Base-by-base conservation (phyloP, 108 stramenopile genomes). In the Stephanodiscus triporus region DNA sequence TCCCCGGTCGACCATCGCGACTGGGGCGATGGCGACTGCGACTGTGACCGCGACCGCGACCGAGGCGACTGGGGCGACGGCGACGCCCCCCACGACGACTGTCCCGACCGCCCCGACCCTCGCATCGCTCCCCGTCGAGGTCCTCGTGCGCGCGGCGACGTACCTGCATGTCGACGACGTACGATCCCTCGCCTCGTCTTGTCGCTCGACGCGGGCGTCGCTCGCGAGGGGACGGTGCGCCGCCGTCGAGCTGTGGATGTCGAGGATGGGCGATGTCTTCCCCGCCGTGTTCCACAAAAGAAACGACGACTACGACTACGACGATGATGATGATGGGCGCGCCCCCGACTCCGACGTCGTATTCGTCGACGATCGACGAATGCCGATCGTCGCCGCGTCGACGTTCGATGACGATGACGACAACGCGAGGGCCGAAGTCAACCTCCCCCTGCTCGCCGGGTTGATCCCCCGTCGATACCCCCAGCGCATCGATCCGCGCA, bases 391-490 rank as follows among this genome's bases (percentile, higher is more conserved):
- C 19, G 55, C 49, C 8, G 29, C 40, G 4, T 40, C 40, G 40
- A 40, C 40, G 11, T 6, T 1, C 40, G n/a, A 49, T 2, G 27
- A 67, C 22, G 48, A 66, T 24, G 29, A 34, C 66, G 20, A 4
- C 50, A 48, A 0, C 40, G 2, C 13, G 22, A 36, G 5, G 22
- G 24, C 20, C 51, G 32, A 3, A 17, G 68, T 70, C 51, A 70
- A 70, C 30, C 53, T 70, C 29, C 68, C 68, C 13, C 4, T 70
- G 38, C 19, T 70, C 2, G 42, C 56, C 0, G 68, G 68, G 24
- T 13, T 70, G 24, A 16, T 70, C 16, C 51, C 55, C 54, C 40
- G 17, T 9, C 37, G 68, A 17, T 70, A 70, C 40, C 68, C 68
- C 17, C 68, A 57, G 27, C 23, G 3, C 10, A 43, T 70, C 29